Conservation (phyloP, 139 green algal species). For the Penium margaritaceum region DNA sequence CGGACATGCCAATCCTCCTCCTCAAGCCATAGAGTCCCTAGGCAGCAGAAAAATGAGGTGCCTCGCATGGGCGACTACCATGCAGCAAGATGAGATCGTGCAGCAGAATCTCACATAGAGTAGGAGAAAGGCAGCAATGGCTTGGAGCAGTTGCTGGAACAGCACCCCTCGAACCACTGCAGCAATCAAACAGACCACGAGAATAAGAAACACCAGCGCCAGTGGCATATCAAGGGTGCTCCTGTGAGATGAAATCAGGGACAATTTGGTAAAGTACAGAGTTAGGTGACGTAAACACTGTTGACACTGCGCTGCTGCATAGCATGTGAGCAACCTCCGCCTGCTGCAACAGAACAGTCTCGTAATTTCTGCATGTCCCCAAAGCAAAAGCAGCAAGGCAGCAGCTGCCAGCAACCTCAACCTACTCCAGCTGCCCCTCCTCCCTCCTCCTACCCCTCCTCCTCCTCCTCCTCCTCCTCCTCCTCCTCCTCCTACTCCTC, state of each 20-base stretch:
- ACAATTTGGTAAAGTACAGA: neutral
- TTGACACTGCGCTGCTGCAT: too few relatives aligned
- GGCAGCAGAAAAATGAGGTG: neutral
- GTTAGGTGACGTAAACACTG: too few relatives aligned
- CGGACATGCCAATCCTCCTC: neutral
- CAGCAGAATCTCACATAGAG: conserved; percentile 13
- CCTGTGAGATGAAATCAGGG: neutral
- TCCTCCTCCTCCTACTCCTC: too few relatives aligned
- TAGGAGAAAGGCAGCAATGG: conserved; percentile 33
- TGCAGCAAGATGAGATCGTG: neutral
- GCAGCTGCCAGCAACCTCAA: too few relatives aligned
- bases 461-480: too few relatives aligned
- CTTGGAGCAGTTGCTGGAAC: conserved; percentile 59
- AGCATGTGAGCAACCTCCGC: neutral
- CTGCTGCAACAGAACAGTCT: neutral
- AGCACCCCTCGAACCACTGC: conserved; percentile 58
- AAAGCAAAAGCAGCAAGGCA: too few relatives aligned
- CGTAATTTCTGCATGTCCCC: neutral
- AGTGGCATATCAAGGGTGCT: neutral
- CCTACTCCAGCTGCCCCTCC: too few relatives aligned
- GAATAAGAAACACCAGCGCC: neutral
- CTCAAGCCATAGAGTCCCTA: neutral
- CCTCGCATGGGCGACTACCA: neutral
- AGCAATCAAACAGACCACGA: neutral
- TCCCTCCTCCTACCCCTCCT: too few relatives aligned